These are phyloP conservation scores for Fusarium heterosporum DNA, from an alignment of 2,329 filamentous ascomycete species.

Conservation along the genomic window DNA sequence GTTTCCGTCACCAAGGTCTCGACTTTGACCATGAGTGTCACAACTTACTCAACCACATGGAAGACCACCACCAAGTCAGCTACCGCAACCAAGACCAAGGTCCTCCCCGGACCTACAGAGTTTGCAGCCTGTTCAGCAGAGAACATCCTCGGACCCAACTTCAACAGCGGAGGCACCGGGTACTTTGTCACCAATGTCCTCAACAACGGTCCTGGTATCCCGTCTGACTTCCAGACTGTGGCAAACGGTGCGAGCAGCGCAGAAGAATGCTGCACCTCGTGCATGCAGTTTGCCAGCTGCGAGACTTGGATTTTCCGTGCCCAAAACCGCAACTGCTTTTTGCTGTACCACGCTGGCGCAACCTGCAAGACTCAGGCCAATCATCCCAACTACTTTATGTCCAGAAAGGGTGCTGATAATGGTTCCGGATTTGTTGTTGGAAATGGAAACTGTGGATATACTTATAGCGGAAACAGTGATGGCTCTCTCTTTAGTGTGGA, in stretches of 20 bases:
- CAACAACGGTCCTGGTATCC: constrained; percentile 16
- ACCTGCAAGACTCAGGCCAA: not conserved
- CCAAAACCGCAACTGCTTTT: constrained; percentile 16
- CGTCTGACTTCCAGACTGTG: constrained; percentile 9
- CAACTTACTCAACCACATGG: constrained; percentile 11
- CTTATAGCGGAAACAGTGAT: constrained; percentile 17
- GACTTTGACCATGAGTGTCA: constrained; percentile 3
- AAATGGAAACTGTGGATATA: constrained; percentile 7
- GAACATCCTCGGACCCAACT: constrained; percentile 15
- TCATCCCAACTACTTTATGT: constrained; percentile 17
- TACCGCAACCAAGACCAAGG: constrained; percentile 4
- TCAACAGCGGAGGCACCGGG: constrained; percentile 12
- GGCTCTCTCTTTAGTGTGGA: constrained; percentile 3
- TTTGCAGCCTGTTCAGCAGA: constrained; percentile 4
- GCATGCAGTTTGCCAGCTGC: constrained; percentile 10
- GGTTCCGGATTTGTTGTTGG: constrained; percentile 8
- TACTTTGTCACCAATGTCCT: constrained; percentile 17
- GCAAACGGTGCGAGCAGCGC: not conserved
- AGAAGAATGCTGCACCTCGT: constrained; percentile 5
- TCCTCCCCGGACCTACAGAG: constrained; percentile 2
- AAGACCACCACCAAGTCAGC: not conserved
- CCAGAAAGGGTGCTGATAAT: constrained; percentile 5
- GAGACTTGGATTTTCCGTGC: constrained; percentile 8
- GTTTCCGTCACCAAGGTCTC: constrained; percentile 5
- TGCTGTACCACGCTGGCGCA: constrained; percentile 6